Conservation (phyloP, 1,284 basidiomycete genomes). For the Austroboletus niveus region DNA sequence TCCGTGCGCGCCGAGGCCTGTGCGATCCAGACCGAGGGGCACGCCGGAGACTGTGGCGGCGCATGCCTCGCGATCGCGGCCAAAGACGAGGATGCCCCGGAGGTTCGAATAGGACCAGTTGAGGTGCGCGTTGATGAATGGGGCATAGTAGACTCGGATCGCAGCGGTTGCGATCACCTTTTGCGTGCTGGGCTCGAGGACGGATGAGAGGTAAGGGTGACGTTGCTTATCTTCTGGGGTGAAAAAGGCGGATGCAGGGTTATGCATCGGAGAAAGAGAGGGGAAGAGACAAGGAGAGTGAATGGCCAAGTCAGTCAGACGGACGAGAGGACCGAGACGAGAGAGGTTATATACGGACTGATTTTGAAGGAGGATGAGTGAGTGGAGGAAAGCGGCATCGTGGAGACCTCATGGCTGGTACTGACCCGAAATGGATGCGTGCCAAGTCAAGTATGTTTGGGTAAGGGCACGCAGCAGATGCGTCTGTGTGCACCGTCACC, state of each 20-base stretch:
- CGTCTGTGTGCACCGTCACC: constrained; percentile 12
- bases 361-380: constrained; percentile 26
- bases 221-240: constrained; percentile 38
- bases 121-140: constrained; percentile 42
- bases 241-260: constrained; percentile 33
- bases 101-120: constrained; percentile 75
- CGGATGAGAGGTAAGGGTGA: constrained; percentile 38
- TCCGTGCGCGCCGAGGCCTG: constrained; percentile 15
- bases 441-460: constrained; percentile 19
- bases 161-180: constrained; percentile 36
- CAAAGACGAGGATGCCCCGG: constrained; percentile 72
- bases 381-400: constrained; percentile 34
- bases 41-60: background rate
- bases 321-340: constrained; percentile 9
- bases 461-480: constrained; percentile 28
- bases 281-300: constrained; percentile 21
- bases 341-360: constrained; percentile 33
- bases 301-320: constrained; percentile 12
- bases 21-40: constrained; percentile 4
- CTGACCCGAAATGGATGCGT: constrained; percentile 32
- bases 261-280: constrained; percentile 23
- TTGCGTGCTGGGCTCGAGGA: constrained; percentile 34
- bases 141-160: constrained; percentile 53
- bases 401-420: constrained; percentile 33
- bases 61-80: constrained; percentile 49